Evolutionary conservation across 768 basidiomycete species (phyloP).

Genomic region (Suillus bovinus): DNA sequence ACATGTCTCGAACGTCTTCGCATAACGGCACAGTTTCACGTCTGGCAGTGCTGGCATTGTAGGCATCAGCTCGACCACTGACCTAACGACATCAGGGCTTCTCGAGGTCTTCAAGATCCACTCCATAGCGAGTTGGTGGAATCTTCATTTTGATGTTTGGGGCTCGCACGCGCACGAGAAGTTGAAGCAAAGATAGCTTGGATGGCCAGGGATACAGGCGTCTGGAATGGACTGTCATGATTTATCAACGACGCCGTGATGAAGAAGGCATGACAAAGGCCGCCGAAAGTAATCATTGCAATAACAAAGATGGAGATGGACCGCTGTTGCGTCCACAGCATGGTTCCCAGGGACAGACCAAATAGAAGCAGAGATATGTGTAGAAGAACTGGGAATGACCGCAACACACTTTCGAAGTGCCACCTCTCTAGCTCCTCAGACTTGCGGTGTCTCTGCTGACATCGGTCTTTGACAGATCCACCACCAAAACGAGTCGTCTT

Average conservation of each 20-base stretch:
- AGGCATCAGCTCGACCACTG: conserved; percentile 8
- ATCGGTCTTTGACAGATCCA: conserved; percentile 6
- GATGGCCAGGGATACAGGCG: neutral
- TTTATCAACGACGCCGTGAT: conserved; percentile 1
- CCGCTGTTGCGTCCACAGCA: conserved; percentile 1
- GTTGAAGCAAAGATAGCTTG: neutral
- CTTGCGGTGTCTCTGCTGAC: conserved; percentile 12
- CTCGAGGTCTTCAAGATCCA: conserved; percentile 18
- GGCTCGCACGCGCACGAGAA: too few relatives aligned
- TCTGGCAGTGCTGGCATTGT: neutral
- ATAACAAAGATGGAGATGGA: conserved; percentile 13
- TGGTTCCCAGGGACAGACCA: conserved; percentile 4
- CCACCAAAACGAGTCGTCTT: conserved; percentile 1
- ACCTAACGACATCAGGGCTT: conserved; percentile 10
- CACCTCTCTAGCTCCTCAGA: conserved; percentile 4
- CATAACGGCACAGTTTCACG: too few relatives aligned
- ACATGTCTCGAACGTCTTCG: neutral
- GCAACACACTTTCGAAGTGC: conserved; percentile 10
- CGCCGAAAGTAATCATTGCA: neutral
- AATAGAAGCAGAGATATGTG: conserved; percentile 17
- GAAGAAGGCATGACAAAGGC: conserved; percentile 4
- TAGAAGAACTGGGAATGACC: conserved; percentile 12
- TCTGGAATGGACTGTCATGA: conserved; percentile 12
- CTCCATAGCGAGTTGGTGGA: neutral
- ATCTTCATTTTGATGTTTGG: too few relatives aligned